Evolutionary conservation across 371 early-diverging fungal genomes (phyloP), one percentile per base, ranked within the genome.

Genomic region (Smittium mucronatum): DNA sequence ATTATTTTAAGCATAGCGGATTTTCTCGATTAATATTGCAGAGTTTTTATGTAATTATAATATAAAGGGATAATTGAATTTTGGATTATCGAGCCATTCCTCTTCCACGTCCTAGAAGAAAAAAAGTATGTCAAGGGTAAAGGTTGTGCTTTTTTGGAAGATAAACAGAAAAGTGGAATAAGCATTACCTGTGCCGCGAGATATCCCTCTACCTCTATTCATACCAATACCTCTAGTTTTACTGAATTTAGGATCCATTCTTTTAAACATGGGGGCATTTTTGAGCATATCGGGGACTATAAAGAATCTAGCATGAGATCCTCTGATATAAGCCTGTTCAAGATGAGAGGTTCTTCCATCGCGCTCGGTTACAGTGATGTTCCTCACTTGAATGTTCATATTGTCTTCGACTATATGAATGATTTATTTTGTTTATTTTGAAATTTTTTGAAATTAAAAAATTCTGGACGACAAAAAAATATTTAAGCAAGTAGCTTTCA

Each of bases 231-330:
- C 80, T 26, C 80, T 74, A 58, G 69, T 68, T 71, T 77, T 80
- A 57, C 73, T 70, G 30, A 75, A 69, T 65, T 70, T 72, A 8
- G 80, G 79, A n/a, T 76, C 80, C 74, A 80, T 75, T 25, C 72
- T 69, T 73, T 78, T 75, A 80, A 97, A 97, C 95, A 97, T 94
- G 67, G 98, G 97, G 28, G 97, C 97, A 76, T 97, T 94, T 84
- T 93, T 93, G 65, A 99, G 82, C 93, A 97, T 97, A 78, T 97
- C 97, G 33, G 98, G 98, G 25, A 97, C 93, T 67, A 97, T 88
- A 74, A 99, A 91, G 82, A 93, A 96, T 63, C 95, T 88, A 69
- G 97, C 88, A 77, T 92, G 92, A 58, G 94, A 93, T 36, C 99
- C 99, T 70, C 99, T 90, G 77, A 97, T 88, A 73, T 92, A 95